Conservation (phyloP, 2,329 filamentous ascomycete species). For the Monosporascus sp. region DNA sequence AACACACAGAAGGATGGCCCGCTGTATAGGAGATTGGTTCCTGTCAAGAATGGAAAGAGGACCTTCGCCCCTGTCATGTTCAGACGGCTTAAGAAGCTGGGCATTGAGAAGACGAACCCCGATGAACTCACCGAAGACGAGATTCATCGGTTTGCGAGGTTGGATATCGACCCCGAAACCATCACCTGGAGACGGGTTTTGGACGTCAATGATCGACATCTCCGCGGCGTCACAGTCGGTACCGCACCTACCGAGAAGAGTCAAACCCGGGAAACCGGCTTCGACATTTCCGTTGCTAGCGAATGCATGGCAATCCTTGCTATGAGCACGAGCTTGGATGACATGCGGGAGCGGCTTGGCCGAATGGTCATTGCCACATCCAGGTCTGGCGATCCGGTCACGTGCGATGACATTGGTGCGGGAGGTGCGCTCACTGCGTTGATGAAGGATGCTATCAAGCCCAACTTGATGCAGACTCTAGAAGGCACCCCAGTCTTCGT, state of each 20-base stretch:
- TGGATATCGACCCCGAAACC: constrained; percentile 94
- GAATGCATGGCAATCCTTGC: constrained; percentile 99
- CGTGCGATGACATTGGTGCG: constrained; percentile 90
- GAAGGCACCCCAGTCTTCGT: constrained; percentile 98
- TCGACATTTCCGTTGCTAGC: constrained; percentile 95
- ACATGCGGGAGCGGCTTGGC: constrained; percentile 90
- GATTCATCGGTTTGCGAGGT: constrained; percentile 77
- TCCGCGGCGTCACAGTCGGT: constrained; percentile 84
- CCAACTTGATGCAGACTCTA: constrained; percentile 96
- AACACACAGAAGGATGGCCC: constrained; percentile 87
- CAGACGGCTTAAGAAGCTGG: constrained; percentile 88
- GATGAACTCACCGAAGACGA: constrained; percentile 88
- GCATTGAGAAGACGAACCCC: constrained; percentile 91
- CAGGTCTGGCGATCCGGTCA: constrained; percentile 79
- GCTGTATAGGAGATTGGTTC: constrained; percentile 82
- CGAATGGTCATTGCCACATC: constrained; percentile 94
- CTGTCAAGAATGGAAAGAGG: constrained; percentile 82
- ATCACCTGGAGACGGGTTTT: constrained; percentile 96
- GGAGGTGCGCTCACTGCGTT: constrained; percentile 88
- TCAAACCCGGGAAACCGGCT: constrained; percentile 80
- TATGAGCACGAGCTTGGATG: constrained; percentile 77
- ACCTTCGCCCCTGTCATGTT: constrained; percentile 88
- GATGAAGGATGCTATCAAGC: constrained; percentile 98
- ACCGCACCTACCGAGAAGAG: constrained; percentile 88
- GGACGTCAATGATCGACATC: constrained; percentile 93